These are phyloP conservation scores for Peltaster fructicola DNA, from an alignment of 2,329 filamentous ascomycete species.

Conservation along the genomic window DNA sequence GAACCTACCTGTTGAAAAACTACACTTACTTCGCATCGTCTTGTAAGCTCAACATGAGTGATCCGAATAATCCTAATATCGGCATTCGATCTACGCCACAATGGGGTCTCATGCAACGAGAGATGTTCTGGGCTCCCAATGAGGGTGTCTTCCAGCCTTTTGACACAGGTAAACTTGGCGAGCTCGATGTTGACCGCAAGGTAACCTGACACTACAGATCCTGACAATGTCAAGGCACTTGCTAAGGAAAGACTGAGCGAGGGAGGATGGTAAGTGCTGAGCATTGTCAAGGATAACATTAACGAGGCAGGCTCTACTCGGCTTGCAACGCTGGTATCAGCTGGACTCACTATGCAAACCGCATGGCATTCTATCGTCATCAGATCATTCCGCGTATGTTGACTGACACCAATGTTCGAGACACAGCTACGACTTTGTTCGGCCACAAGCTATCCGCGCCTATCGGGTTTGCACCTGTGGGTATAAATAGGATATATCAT, in stretches of 20 bases:
- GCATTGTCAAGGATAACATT: no score
- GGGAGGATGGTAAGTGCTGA: slow-evolving; percentile 42
- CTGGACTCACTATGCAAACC: slow-evolving; percentile 37
- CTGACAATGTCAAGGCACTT: slow-evolving; percentile 39
- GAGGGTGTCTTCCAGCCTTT: slow-evolving; percentile 32
- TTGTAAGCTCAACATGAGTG: slow-evolving; percentile 21
- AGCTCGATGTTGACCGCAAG: background rate
- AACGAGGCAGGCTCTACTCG: no score
- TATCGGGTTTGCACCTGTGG: slow-evolving; percentile 47
- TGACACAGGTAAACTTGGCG: slow-evolving; percentile 27
- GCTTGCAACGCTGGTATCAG: slow-evolving; percentile 40
- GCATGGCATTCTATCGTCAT: slow-evolving; percentile 46
- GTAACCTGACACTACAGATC: slow-evolving; percentile 22
- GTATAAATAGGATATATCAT: slow-evolving; percentile 50
- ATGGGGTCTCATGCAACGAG: slow-evolving; percentile 36
- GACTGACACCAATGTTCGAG: slow-evolving; percentile 41
- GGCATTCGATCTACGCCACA: slow-evolving; percentile 33
- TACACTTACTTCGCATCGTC: no score
- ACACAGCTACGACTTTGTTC: slow-evolving; percentile 41
- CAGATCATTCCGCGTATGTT: slow-evolving; percentile 44
- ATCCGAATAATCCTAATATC: slow-evolving; percentile 36
- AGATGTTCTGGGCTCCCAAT: slow-evolving; percentile 38
- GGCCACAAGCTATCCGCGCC: slow-evolving; percentile 41
- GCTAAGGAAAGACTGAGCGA: slow-evolving; percentile 39
- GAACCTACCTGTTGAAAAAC: no score